Evolutionary conservation across 805 yeast species (phyloP), one percentile per base, ranked within the genome.

Genomic region (Lachancea meyersii): DNA sequence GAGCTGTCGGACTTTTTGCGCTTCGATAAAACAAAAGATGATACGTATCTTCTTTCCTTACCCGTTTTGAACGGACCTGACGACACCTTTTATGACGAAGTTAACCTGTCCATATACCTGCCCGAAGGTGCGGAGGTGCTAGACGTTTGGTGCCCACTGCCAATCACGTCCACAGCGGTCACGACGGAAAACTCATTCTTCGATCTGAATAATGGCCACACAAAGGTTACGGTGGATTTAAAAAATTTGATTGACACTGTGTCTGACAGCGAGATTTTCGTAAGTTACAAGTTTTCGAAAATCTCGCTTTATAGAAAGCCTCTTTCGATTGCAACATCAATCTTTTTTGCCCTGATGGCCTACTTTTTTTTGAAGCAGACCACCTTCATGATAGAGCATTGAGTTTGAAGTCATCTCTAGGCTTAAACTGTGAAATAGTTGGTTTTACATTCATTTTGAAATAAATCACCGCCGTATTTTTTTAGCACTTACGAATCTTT

Each of bases 81-180:
- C 17, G 88, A 84, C 53, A 71, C 79, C n/a, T 65, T 77, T 35
- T 89, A 87, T 61, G 83, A 76, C 45, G 61, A 72, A 30, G 80
- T 80, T 6, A 66, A 69, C 31, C 61, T 86, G 37, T 73, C 75
- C 30, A 66, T 91, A 49, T 80, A 78, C 55, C 74, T 93, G 50
- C 98, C 98, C 10, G 97, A 93, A 65, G 91, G 89, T 38, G 82
- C 97, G 5, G 69, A 71, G 50, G 67, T 73, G 40, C 49, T 75
- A 35, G 77, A 71, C 45, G 71, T 83, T 32, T 67, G 75, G 16
- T 71, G 83, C 14, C 84, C 93, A 16, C 60, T 81, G 34, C 52
- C 60, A 39, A 43, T 49, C 14, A 48, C 52, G 9, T 44, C 47
- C 5, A 55, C 55, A 16, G 53, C 54, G 13, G 44, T 55, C 31